Evolutionary conservation across 176 grass and related monocot genomes (phyloP), one percentile per base, ranked within the genome.

Genomic region (Paspalum vaginatum): DNA sequence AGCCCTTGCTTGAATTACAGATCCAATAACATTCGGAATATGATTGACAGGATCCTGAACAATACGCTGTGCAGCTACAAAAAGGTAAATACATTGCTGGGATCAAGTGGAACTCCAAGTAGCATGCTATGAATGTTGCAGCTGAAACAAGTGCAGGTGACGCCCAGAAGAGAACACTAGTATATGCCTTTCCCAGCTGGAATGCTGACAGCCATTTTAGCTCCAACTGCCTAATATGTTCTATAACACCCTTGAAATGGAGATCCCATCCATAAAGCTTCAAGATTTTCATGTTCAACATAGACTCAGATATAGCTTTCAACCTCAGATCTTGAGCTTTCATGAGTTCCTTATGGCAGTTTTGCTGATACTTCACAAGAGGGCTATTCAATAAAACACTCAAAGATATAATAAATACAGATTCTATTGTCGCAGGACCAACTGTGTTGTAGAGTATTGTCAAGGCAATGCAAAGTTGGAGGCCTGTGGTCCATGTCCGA

Each of bases 201-300:
- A 93, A 89, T 49, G 94, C 91, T 47, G 71, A 87, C 73, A 97
- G 15, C 91, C 94, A 97, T 73, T 78, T 85, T 41, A 78, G 93
- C 72, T 97, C 94, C 10, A 60, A 55, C 82, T 93, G 81, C 87
- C 94, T 83, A 15, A 91, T 66, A 7, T 62, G 71, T 79, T 97
- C 89, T 6, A 97, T 93, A 22, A 81, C 79, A 48, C 89, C 93
- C 76, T 66, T 88, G 79, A 97, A 97, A 79, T 91, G 94, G 50
- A 61, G 62, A 77, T 97, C 94, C 94, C 94, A 97, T 52, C 91
- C 94, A 79, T 97, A 97, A 50, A 97, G 84, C 48, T 93, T 97
- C 76, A 97, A 64, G 6, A 93, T 85, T 49, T 93, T 97, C 81
- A 97, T 91, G 60, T 89, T 86, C 27, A 89, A 72, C 79, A 93